phyloP scores from a whole-genome alignment of 2,329 filamentous ascomycete species.

The Talaromyces sp. region DNA sequence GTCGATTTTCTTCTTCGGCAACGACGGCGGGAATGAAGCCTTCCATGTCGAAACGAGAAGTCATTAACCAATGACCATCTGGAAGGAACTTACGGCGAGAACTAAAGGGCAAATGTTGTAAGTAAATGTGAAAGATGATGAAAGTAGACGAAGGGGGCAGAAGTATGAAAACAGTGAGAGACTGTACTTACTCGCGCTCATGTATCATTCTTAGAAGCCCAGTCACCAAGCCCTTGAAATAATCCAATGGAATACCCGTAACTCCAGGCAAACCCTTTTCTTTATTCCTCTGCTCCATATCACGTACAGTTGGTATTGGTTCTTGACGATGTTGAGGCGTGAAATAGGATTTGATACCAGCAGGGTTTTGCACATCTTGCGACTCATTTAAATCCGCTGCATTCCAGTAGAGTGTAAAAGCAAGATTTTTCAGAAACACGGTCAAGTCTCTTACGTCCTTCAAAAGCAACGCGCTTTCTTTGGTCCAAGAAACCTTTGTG shows the following conservation, averaged over 20 bases:
- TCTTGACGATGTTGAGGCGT: slow-evolving; percentile 20
- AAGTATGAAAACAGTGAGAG: neutral
- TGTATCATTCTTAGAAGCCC: slow-evolving; percentile 81
- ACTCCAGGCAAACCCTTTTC: slow-evolving; percentile 54
- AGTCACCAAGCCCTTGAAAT: slow-evolving; percentile 74
- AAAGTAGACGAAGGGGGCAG: neutral
- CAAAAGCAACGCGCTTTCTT: slow-evolving; percentile 64
- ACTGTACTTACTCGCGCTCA: slow-evolving; percentile 62
- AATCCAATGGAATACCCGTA: slow-evolving; percentile 68
- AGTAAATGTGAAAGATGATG: slow-evolving; percentile 1
- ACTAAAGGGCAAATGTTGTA: slow-evolving; percentile 20
- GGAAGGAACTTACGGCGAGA: slow-evolving; percentile 82
- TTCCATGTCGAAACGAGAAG: slow-evolving; percentile 76
- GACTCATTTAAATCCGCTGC: slow-evolving; percentile 57
- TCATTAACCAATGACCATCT: slow-evolving; percentile 90
- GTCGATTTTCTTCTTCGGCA: slow-evolving; percentile 72
- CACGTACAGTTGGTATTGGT: slow-evolving; percentile 21
- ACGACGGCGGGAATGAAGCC: slow-evolving; percentile 83
- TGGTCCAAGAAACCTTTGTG: slow-evolving; percentile 50
- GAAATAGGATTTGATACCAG: slow-evolving; percentile 45
- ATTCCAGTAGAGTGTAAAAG: slow-evolving; percentile 84
- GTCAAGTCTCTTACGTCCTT: slow-evolving; percentile 69
- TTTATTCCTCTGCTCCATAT: slow-evolving; percentile 33
- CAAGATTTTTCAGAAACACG: slow-evolving; percentile 81
- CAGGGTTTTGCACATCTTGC: slow-evolving; percentile 30